Conservation (phyloP, 129 eudicot species). For the Flaveria brownii region DNA sequence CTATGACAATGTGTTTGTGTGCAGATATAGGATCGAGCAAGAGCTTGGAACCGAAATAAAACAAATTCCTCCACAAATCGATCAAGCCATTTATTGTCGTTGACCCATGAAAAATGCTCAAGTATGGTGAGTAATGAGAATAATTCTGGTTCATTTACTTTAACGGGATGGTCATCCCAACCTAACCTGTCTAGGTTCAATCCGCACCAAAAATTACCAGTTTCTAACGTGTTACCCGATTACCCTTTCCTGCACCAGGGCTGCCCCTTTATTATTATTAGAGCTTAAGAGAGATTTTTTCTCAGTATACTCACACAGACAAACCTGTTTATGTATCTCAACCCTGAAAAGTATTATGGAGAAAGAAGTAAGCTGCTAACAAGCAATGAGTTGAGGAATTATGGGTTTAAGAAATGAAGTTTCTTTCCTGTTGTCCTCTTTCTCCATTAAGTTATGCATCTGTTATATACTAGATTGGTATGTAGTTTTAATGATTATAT, state of each 20-base stretch:
- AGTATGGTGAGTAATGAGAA: constrained; percentile 25
- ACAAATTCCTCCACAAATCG: constrained; percentile 62
- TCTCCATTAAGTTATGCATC: constrained; percentile 10
- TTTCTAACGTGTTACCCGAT: not conserved
- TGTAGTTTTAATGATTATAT: constrained; percentile 18
- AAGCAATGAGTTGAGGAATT: constrained; percentile 2
- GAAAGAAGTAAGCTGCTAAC: constrained; percentile 13
- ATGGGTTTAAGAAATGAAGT: not conserved
- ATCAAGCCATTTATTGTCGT: constrained; percentile 55
- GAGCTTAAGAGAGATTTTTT: constrained; percentile 9
- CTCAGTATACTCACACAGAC: not conserved
- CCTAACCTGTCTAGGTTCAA: not conserved
- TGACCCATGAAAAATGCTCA: constrained; percentile 22
- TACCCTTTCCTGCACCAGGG: not conserved
- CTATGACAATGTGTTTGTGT: constrained; percentile 19
- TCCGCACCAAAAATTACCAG: not conserved
- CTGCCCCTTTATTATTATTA: not conserved
- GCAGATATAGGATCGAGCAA: constrained; percentile 62
- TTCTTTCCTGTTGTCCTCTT: not conserved
- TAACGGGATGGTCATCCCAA: not conserved
- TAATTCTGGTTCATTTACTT: not conserved
- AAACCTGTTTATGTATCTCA: not conserved
- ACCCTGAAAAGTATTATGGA: not conserved
- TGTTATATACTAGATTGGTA: constrained; percentile 25
- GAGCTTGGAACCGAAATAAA: constrained; percentile 70